Evolutionary conservation across 2,329 filamentous ascomycete species (phyloP), one percentile per base, ranked within the genome.

Genomic region (Fusarium camptoceras): DNA sequence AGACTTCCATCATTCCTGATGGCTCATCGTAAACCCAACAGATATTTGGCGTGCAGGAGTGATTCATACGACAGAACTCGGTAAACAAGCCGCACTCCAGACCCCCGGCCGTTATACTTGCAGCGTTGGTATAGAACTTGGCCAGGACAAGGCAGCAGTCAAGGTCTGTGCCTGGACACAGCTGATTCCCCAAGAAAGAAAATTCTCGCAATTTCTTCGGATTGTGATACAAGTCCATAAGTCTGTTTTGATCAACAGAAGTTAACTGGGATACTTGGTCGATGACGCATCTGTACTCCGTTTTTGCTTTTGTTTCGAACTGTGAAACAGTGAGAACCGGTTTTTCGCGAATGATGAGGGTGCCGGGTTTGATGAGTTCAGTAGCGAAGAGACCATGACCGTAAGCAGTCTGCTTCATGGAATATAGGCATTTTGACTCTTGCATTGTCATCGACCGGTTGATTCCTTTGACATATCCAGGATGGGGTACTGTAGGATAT

Each of bases 51-150:
- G 55, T 66, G 9, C 62, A 66, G 0, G 62, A 66, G 37, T 66
- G 63, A 9, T 66, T 66, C 63, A 66, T 66, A 1, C 63, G 62
- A 18, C 63, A 66, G 3, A 66, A 66, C 4, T 30, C 42, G 5
- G 63, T 48, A 16, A 66, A 66, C 2, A 66, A 8, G 2, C 63
- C 63, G 9, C 63, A 66, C 4, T 66, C 55, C 0, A 66, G 27
- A 5, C 48, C 55, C 4, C 44, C 48, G 2, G 48, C 42, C 14
- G 55, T 39, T 2, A 66, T 66, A 14, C 27, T 66, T 4, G 63
- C 63, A 7, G 63, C 63, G 6, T 66, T 66, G 24, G 63, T 66
- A 5, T 66, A 66, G 6, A 66, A 66, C 6, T 66, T 66, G 10
- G 63, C 62, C 8, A 66, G 10, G 22, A 66, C 48, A 41, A 66